Conservation (phyloP, 1,139 yeast species). For the Pichia inconspicua region DNA sequence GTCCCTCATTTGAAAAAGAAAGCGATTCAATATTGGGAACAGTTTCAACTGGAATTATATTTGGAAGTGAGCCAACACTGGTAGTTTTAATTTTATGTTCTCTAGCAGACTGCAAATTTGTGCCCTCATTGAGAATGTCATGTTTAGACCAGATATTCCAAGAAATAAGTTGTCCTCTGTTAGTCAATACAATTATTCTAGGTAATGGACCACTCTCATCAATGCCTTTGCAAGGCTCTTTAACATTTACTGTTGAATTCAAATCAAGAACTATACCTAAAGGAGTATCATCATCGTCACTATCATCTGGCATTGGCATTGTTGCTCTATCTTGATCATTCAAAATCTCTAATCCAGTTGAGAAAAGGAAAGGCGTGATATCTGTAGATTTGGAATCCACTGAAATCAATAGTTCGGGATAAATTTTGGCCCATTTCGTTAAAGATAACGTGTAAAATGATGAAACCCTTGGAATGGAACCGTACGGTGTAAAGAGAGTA, state of each 20-base stretch:
- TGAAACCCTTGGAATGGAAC: constrained; percentile 42
- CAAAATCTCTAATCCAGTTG: constrained; percentile 34
- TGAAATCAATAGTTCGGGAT: constrained; percentile 34
- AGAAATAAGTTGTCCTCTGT: constrained; percentile 51
- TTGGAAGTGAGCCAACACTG: background rate
- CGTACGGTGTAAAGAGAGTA: constrained; percentile 36
- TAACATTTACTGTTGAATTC: constrained; percentile 35
- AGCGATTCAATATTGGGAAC: background rate
- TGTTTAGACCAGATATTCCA: constrained; percentile 58
- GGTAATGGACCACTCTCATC: constrained; percentile 57
- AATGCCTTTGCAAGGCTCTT: constrained; percentile 50
- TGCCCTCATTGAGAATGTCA: constrained; percentile 34
- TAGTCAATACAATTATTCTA: constrained; percentile 51
- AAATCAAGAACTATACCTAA: constrained; percentile 62
- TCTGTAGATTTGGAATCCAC: constrained; percentile 63
- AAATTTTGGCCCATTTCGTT: constrained; percentile 36
- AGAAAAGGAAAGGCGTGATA: constrained; percentile 36
- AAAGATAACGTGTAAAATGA: constrained; percentile 40
- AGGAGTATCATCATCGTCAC: constrained; percentile 62
- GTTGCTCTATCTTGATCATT: constrained; percentile 68
- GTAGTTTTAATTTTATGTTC: background rate
- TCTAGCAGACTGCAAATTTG: constrained; percentile 12
- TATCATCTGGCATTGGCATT: constrained; percentile 58
- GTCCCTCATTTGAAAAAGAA: background rate
- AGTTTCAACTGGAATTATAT: background rate